These are phyloP conservation scores for Spathaspora passalidarum DNA, from an alignment of 805 yeast species.

Conservation along the genomic window DNA sequence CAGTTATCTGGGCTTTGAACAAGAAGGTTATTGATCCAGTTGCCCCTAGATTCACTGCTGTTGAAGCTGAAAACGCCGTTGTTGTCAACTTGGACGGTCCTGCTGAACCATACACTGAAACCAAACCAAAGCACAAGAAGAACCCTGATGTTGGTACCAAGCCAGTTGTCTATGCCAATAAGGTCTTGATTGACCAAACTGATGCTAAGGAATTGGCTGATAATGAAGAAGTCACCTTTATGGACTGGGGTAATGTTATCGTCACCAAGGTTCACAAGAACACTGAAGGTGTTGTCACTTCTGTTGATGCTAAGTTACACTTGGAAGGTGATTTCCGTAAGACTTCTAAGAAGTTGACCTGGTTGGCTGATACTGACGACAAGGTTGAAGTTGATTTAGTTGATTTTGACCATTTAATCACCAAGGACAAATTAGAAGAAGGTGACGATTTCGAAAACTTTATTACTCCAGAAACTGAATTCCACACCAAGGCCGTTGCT, in stretches of 20 bases:
- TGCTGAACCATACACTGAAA: conserved; percentile 55
- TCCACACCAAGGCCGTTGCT: conserved; percentile 73
- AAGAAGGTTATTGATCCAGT: conserved; percentile 96
- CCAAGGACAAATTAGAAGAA: conserved; percentile 92
- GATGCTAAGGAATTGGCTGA: conserved; percentile 61
- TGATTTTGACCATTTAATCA: conserved; percentile 91
- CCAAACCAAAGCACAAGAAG: conserved; percentile 91
- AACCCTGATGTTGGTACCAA: conserved; percentile 87
- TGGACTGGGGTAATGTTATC: conserved; percentile 98
- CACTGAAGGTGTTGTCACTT: conserved; percentile 48
- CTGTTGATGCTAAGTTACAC: conserved; percentile 75
- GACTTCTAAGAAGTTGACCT: conserved; percentile 90
- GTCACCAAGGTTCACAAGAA: conserved; percentile 66
- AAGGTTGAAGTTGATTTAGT: conserved; percentile 72
- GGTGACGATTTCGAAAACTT: conserved; percentile 91
- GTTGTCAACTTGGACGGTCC: conserved; percentile 73
- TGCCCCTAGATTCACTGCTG: conserved; percentile 93
- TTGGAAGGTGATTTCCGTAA: conserved; percentile 96
- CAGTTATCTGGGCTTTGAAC: conserved; percentile 94
- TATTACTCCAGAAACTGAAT: conserved; percentile 83
- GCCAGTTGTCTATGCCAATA: conserved; percentile 63
- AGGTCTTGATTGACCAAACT: conserved; percentile 77
- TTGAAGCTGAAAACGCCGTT: conserved; percentile 63
- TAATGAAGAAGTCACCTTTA: conserved; percentile 92
- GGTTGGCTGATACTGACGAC: conserved; percentile 85